Base-by-base conservation (phyloP, 2,329 filamentous ascomycete genomes). In the Neocatenulostroma microsporum region DNA sequence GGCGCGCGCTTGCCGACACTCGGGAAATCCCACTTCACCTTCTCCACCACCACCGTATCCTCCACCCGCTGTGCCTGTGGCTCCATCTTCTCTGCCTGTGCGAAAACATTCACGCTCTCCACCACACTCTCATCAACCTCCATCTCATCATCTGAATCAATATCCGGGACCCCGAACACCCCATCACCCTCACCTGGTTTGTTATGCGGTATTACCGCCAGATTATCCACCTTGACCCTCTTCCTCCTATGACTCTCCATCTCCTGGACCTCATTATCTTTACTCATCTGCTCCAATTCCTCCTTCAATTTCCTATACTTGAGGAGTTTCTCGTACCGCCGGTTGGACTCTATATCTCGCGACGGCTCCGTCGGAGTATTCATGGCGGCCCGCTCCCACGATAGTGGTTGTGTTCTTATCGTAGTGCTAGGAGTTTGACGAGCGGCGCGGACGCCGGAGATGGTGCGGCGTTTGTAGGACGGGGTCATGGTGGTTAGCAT, bases 81-180 rank as follows among this genome's bases (percentile, higher is more conserved):
- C 12, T 23, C 31, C 31, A 23, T 24, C 31, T 9, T 12, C 11
- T 7, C 33, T n/a, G 33, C 33, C 17, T 18, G n/a, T 7, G 13
- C 30, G 32, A 55, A 55, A 2, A 55, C 39, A 32, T 55, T 55
- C 21, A 18, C 32, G 7, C 42, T 25, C 14, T 42, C 34, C 15
- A 46, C 40, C 11, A 44, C 46, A 25, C 47, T 45, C 30, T 45
- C 42, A 25, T 54, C 51, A 33, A 58, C 54, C 40, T 56, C 53
- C 46, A 58, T 57, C 43, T 57, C 53, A 19, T 56, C 55, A 30
- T 57, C 55, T 25, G 42, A 48, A 36, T 57, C 54, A 12, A 40
- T 34, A 9, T 58, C 55, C 10, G 50, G 50, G 21, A 57, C 46
- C 8, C 54, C 34, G 46, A 56, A 58, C 10, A 49, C 57, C 21